Evolutionary conservation across 768 basidiomycete species (phyloP), one percentile per base, ranked within the genome.

Genomic region (Kwoniella bestiolae): DNA sequence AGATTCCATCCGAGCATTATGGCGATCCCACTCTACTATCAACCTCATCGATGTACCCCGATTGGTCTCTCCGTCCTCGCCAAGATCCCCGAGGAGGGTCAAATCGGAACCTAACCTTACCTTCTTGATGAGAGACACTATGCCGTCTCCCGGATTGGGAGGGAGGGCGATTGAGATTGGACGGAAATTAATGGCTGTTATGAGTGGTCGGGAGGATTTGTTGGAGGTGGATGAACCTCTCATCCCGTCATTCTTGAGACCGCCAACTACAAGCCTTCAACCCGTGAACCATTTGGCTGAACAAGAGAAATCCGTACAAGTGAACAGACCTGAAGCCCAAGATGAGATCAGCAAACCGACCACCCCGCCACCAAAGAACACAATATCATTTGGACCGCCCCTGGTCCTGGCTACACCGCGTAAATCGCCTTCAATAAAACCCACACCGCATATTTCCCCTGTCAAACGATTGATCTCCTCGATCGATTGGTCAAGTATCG

Each of bases 1-100:
- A 11, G 70, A 71, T 45, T 72, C 70, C 4, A 56, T 75, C n/a
- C 45, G 60, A 1, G 52, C 52, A 11, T 26, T 63, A 1, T 75
- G 73, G 73, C 50, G 70, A 35, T 68, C 70, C 3, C 47, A 60
- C 47, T 59, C 55, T 9, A 64, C 47, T 4, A n/a, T 57, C 4
- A 59, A 53, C 25, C 41, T 60, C 29, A 49, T 65, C 9, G 63
- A 53, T 35, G 31, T 56, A 21, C 60, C 55, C 6, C 53, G 50
- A 26, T 49, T 59, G 38, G 56, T 68, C 45, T 55, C 65, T 1
- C 62, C 69, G 0, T 45, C 35, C 18, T 66, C 65, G n/a, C 60
- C 69, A 18, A 51, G 7, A 26, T 60, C 59, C 23, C 35, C 47
- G 28, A 53, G 52, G 41, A 38, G 63, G 31, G 49, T 46, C 6